Percentiles rank a stretch among this genome's conserved stretches.
These are phyloP conservation scores for Baeospora myosura DNA, from an alignment of 1,284 basidiomycete species.

Conservation along the genomic window DNA sequence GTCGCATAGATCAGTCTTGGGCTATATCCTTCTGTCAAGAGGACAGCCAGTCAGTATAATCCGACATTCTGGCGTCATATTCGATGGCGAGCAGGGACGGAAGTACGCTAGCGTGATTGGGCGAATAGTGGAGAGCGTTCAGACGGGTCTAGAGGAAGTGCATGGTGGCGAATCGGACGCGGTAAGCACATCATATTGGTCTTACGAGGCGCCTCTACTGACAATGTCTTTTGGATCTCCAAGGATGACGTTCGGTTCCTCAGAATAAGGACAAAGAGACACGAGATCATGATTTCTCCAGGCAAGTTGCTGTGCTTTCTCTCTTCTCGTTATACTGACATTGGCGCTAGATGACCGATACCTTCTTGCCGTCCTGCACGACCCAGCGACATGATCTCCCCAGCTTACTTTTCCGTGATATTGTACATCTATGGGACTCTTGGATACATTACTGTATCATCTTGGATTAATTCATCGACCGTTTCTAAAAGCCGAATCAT, in stretches of 20 bases:
- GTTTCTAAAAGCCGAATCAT: too few species aligned
- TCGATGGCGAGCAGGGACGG: slow-evolving; percentile 80
- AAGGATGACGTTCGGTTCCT: slow-evolving; percentile 86
- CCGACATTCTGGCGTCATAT: slow-evolving; percentile 76
- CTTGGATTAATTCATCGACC: too few species aligned
- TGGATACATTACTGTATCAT: too few species aligned
- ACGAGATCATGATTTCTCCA: slow-evolving; percentile 92
- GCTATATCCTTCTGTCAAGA: slow-evolving; percentile 77
- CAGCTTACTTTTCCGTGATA: not conserved
- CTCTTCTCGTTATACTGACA: slow-evolving; percentile 3
- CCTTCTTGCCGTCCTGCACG: slow-evolving; percentile 79
- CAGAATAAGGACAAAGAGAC: slow-evolving; percentile 83
- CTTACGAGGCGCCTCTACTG: not conserved
- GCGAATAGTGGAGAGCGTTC: slow-evolving; percentile 72
- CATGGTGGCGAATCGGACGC: slow-evolving; percentile 48
- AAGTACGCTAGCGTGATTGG: slow-evolving; percentile 77
- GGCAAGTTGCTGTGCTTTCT: slow-evolving; percentile 43
- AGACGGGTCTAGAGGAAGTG: slow-evolving; percentile 66
- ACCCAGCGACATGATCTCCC: slow-evolving; percentile 45
- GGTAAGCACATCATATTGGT: slow-evolving; percentile 27
- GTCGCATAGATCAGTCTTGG: slow-evolving; percentile 78
- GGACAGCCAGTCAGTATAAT: slow-evolving; percentile 66
- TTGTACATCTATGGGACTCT: too few species aligned
- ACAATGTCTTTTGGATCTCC: not conserved
- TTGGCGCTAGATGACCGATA: slow-evolving; percentile 61